A percentile compares a stretch with the other conserved stretches of the same genome.
Evolutionary conservation across 768 basidiomycete species (phyloP).

Genomic region (Calocybe indica): DNA sequence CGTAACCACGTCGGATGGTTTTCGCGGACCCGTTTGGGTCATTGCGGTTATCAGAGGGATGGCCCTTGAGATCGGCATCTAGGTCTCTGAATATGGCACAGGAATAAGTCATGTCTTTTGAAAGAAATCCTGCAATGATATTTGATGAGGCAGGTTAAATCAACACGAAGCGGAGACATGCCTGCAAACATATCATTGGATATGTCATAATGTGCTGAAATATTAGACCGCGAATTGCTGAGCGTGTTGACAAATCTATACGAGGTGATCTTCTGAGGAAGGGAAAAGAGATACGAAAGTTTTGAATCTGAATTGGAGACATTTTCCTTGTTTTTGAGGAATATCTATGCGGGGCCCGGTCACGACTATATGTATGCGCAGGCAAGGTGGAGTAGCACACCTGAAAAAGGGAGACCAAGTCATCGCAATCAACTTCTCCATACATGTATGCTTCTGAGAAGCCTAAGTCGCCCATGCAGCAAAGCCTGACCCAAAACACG

Average conservation of each 20-base stretch:
- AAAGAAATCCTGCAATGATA: conserved; percentile 40
- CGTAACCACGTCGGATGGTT: not conserved
- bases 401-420: conserved; percentile 59
- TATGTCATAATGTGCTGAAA: conserved; percentile 75
- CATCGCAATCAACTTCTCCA: conserved; percentile 64
- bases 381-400: conserved; percentile 25
- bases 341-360: conserved; percentile 39
- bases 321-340: conserved; percentile 48
- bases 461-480: conserved; percentile 60
- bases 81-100: conserved; percentile 65
- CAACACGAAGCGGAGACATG: conserved; percentile 13
- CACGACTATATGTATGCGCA: not conserved
- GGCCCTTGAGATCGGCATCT: conserved; percentile 45
- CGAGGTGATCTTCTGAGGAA: conserved; percentile 49
- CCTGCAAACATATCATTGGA: conserved; percentile 72
- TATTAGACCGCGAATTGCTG: conserved; percentile 59
- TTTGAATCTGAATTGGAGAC: conserved; percentile 44
- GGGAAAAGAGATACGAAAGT: conserved; percentile 46
- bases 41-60: conserved; percentile 10
- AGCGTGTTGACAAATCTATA: conserved; percentile 63
- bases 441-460: conserved; percentile 79
- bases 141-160: conserved; percentile 1
- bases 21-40: not conserved
- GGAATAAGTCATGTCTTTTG: conserved; percentile 73
- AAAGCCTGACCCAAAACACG: conserved; percentile 54